Conservation (phyloP, 805 yeast species). For the Yarrowia sp. region DNA sequence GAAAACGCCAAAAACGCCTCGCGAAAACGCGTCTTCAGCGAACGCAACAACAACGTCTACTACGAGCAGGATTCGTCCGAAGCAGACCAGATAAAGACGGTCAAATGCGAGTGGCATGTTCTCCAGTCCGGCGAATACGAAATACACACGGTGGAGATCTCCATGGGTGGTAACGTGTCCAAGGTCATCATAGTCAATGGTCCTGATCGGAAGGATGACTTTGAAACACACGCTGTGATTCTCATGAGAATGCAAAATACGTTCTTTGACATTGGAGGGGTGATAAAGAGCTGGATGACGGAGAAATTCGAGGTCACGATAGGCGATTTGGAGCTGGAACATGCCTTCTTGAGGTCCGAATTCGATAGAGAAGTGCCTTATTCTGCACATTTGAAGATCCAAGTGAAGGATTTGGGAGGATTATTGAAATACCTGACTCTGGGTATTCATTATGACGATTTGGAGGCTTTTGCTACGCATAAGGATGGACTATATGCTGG, state of each 20-base stretch:
- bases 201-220: conserved; percentile 21
- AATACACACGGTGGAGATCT: conserved; percentile 13
- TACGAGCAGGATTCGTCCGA: conserved; percentile 17
- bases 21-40: conserved; percentile 37
- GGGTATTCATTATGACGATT: conserved; percentile 16
- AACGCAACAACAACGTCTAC: conserved; percentile 31
- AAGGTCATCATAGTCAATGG: conserved; percentile 25
- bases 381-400: conserved; percentile 8
- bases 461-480: not conserved
- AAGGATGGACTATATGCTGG: conserved; percentile 15
- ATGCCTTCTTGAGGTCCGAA: conserved; percentile 6
- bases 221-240: conserved; percentile 15
- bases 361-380: conserved; percentile 17
- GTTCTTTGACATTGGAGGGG: conserved; percentile 21
- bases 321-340: not conserved
- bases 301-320: conserved; percentile 16
- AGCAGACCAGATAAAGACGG: conserved; percentile 24
- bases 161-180: conserved; percentile 9
- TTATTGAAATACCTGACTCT: conserved; percentile 10
- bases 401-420: conserved; percentile 18
- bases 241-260: conserved; percentile 36
- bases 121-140: not conserved
- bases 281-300: not conserved
- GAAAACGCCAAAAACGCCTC: conserved; percentile 28
- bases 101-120: conserved; percentile 31